Conservation (phyloP, 2,329 filamentous ascomycete species). For the Colletotrichum coccodes region DNA sequence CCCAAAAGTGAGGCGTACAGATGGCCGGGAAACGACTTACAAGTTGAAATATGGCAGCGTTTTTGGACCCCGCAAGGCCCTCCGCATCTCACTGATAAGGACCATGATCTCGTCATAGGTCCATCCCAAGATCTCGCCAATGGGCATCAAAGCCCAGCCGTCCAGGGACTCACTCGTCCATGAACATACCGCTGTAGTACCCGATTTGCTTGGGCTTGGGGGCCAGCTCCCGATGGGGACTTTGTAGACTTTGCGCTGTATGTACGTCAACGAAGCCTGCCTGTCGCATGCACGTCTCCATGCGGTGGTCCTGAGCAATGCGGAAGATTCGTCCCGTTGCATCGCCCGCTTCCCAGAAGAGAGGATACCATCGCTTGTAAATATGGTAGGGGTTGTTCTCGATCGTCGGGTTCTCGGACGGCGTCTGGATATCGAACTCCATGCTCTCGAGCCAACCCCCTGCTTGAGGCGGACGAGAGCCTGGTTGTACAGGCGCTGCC, state of each 20-base stretch:
- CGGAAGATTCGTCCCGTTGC: background rate
- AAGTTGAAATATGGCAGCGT: slow-evolving; percentile 38
- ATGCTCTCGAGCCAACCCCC: slow-evolving; percentile 45
- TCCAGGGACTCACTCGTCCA: slow-evolving; percentile 40
- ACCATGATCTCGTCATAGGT: background rate
- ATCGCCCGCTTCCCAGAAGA: slow-evolving; percentile 41
- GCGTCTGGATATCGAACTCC: slow-evolving; percentile 38
- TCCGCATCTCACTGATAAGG: slow-evolving; percentile 38
- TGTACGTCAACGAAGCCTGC: slow-evolving; percentile 34
- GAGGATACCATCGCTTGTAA: slow-evolving; percentile 40
- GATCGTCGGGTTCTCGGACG: slow-evolving; percentile 19
- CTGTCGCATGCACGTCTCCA: slow-evolving; percentile 21
- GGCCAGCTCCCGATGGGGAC: slow-evolving; percentile 40
- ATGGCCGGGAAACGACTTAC: slow-evolving; percentile 37
- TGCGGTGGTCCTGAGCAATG: slow-evolving; percentile 36
- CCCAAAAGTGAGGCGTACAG: too few species aligned
- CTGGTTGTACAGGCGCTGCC: slow-evolving; percentile 63
- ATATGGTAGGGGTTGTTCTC: slow-evolving; percentile 38
- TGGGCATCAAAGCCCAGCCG: slow-evolving; percentile 40
- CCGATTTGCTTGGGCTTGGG: slow-evolving; percentile 37
- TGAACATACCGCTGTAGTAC: slow-evolving; percentile 35
- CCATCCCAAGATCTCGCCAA: background rate
- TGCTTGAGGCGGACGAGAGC: slow-evolving; percentile 58
- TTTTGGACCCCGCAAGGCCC: slow-evolving; percentile 34
- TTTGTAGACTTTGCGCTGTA: slow-evolving; percentile 20